phyloP scores from a whole-genome alignment of 1,139 yeast species.

The Candida dubliniensis region DNA sequence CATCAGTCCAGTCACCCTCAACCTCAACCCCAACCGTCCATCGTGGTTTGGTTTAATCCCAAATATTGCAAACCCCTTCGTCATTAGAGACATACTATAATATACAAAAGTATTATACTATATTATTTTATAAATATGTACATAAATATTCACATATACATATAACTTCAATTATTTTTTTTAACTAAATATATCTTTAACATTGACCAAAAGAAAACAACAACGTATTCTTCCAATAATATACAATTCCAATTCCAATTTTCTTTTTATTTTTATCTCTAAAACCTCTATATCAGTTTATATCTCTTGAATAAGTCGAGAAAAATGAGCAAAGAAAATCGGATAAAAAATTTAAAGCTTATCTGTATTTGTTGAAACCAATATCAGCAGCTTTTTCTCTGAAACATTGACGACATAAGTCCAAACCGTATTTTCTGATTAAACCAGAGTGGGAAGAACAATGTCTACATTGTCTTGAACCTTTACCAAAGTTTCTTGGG shows the following conservation, averaged over 20 bases:
- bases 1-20: too few species aligned
- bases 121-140: neutral
- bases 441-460: constrained; percentile 99
- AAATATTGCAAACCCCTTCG: too few species aligned
- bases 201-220: too few species aligned
- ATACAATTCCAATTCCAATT: neutral
- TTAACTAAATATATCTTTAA: neutral
- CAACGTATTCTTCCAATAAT: neutral
- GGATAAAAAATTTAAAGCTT: constrained; percentile 32
- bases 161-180: neutral
- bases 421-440: constrained; percentile 99
- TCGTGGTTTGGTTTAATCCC: too few species aligned
- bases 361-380: constrained; percentile 99
- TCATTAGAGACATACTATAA: too few species aligned
- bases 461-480: constrained; percentile 99
- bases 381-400: constrained; percentile 99
- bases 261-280: neutral
- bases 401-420: constrained; percentile 99
- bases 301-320: too few species aligned
- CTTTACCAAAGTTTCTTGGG: constrained; percentile 99
- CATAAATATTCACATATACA: neutral
- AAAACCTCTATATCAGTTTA: too few species aligned
- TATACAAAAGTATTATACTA: neutral
- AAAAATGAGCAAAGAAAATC: too few species aligned
- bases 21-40: too few species aligned